Base-by-base conservation (phyloP, 352 stramenopile genomes). In the Phytophthora pinifolia region DNA sequence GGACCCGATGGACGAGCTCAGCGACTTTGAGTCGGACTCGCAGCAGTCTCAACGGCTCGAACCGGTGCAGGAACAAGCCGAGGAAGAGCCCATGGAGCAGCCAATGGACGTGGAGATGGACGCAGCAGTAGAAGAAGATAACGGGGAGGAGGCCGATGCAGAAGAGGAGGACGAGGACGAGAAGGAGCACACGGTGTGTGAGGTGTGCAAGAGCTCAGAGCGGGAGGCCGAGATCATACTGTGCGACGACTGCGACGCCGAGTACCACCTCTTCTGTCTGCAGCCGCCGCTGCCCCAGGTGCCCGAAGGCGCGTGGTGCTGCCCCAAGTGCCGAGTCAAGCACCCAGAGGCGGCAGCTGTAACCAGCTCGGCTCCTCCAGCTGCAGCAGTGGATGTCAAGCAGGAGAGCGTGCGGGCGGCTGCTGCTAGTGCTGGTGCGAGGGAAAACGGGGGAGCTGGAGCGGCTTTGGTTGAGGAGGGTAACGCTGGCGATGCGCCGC, bases 221-320 rank as follows among this genome's bases (percentile, higher is more conserved):
- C 53, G 79, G 20, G 67, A 74, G 53, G 49, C 46, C 12, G 49
- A 78, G 13, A 77, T 78, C 9, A 46, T 89, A 10, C 41, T 89
- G 22, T 89, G 79, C 34, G 76, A 87, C 45, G 46, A 65, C 12
- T 89, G 79, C 51, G 61, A 85, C 25, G 55, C 37, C 70, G 78
- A 78, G 38, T 89, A 79, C 41, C 81, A 92, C 46, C 48, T 77
- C 25, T 86, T 76, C 41, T 92, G 81, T 45, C 54, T 92, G 9
- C 43, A 55, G 5, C 81, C 81, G 8, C 70, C 70, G 32, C 55
- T 92, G 17, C 36, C 67, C 0, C 34, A 48, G 0, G 65, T 89
- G 10, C 79, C 81, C 0, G 55, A 68, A 6, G 73, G 59, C 10
- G 54, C 77, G 13, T 92, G 81, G 81, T 88, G 69, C 42, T 92